Evolutionary conservation across 768 basidiomycete genomes (phyloP), one percentile per base, ranked within the genome.

Genomic region (Naganishia antarctica): DNA sequence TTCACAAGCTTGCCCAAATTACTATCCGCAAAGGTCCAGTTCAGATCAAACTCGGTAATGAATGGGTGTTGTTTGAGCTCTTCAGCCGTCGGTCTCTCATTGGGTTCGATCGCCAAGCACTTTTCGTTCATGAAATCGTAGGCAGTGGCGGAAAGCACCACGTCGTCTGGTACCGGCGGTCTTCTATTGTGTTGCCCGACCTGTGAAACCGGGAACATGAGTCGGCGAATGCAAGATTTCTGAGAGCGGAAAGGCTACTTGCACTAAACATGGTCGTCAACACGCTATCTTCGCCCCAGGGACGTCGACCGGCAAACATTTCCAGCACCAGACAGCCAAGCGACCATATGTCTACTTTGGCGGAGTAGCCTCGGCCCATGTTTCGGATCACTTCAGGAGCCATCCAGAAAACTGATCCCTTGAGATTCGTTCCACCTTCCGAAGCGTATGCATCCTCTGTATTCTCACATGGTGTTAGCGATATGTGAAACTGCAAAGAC

Each of bases 401-500:
- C 94, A 98, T 97, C 94, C 96, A 99, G 76, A 96, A 98, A 37
- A 98, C 89, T 21, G 93, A 93, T 26, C 96, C 96, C 76, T 91
- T 89, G 91, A 99, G 92, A 23, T 90, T 89, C 1, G 92, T 94
- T 68, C 84, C 86, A 49, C 78, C 78, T 53, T 88, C 88, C n/a
- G 84, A 88, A 64, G 86, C 83, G 68, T 89, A 86, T 58, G 88
- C 83, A 66, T 96, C 91, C 67, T 89, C 91, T 67, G 86, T 1
- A 16, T 29, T 13, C 16, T 8, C 26, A 44, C n/a, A 31, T 6
- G n/a, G 41, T 21, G 2, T 44, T 16, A n/a, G 25, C 37, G 8
- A 32, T 16, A 4, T 15, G 18, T 28, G 34, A n/a, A 34, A 47
- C 25, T 15, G 50, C 7, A 4, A 32, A 7, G 18, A 23, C 16